Evolutionary conservation across 768 basidiomycete species (phyloP), one percentile per base, ranked within the genome.

Genomic region (Mycena venus): DNA sequence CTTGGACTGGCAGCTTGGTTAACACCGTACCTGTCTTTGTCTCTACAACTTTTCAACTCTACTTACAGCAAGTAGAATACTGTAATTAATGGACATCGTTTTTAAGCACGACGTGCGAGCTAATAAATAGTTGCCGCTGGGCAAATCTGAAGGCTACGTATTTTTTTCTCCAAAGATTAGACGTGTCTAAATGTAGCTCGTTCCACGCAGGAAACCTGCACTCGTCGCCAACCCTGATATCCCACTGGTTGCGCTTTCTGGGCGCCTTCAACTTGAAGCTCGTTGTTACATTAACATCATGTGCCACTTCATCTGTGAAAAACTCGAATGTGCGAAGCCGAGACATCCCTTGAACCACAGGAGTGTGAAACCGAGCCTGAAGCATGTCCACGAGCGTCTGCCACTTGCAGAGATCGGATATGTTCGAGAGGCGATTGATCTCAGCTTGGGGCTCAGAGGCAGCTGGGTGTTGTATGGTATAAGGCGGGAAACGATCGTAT

Each of bases 341-440:
- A 21, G 59, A 36, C 32, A 73, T 31, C 4, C 38, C 38, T n/a
- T 23, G n/a, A 15, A 53, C 17, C 21, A 38, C 21, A 0, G 72
- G 72, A n/a, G n/a, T n/a, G 12, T 23, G 53, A 36, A 73, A 73
- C 23, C 66, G 72, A 23, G 40, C 31, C 0, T 53, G 31, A 6
- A 73, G 53, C 60, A 73, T 62, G 9, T 55, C 40, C 25, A 58
- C 5, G n/a, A 73, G 42, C 7, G 59, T 73, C 40, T 8, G 15
- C 72, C 66, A 73, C 59, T 31, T 10, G 27, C 72, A 73, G 23
- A 63, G 2, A 29, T 58, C 63, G 1, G 65, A 68, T n/a, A 51
- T 21, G 17, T 68, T 73, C 17, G 72, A 38, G 25, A 73, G 51
- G 19, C 82, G 80, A 10, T 61, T 68, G 31, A 73, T 65, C 34